Evolutionary conservation across 768 basidiomycete genomes (phyloP).

Genomic region (Mycena chlorophos): DNA sequence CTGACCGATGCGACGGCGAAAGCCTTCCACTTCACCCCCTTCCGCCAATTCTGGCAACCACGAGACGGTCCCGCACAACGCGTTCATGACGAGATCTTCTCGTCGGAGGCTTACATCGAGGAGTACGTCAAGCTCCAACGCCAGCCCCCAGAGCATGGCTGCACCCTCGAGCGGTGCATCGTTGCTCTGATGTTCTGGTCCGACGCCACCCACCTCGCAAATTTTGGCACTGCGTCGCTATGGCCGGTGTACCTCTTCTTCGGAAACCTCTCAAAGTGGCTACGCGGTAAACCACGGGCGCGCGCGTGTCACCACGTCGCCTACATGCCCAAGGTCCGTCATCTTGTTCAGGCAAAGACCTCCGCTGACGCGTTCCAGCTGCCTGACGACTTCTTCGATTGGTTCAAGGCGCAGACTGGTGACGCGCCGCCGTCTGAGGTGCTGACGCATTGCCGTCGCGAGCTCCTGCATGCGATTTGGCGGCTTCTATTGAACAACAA

Average conservation of each 20-base stretch:
- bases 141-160: constrained; percentile 9
- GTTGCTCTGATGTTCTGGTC: constrained; percentile 34
- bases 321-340: constrained; percentile 39
- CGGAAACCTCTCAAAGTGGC: constrained; percentile 44
- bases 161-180: constrained; percentile 22
- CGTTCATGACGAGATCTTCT: constrained; percentile 24
- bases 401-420: neutral
- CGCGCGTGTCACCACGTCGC: constrained; percentile 35
- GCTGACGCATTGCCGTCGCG: neutral
- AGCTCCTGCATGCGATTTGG: constrained; percentile 2
- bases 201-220: constrained; percentile 36
- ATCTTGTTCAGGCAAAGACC: neutral
- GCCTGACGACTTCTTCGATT: constrained; percentile 23
- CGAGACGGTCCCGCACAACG: constrained; percentile 5
- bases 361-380: constrained; percentile 22
- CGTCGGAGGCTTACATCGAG: constrained; percentile 22
- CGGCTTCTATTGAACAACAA: neutral
- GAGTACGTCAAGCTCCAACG: constrained; percentile 16
- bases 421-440: neutral
- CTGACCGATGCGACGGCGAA: neutral
- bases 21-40: constrained; percentile 25
- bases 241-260: constrained; percentile 47
- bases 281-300: constrained; percentile 27
- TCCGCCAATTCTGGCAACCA: constrained; percentile 22
- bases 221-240: constrained; percentile 35